A percentile compares a stretch with the other conserved stretches of the same genome.
Conservation (phyloP, 163 green algal genomes). For the Botryococcus braunii region DNA sequence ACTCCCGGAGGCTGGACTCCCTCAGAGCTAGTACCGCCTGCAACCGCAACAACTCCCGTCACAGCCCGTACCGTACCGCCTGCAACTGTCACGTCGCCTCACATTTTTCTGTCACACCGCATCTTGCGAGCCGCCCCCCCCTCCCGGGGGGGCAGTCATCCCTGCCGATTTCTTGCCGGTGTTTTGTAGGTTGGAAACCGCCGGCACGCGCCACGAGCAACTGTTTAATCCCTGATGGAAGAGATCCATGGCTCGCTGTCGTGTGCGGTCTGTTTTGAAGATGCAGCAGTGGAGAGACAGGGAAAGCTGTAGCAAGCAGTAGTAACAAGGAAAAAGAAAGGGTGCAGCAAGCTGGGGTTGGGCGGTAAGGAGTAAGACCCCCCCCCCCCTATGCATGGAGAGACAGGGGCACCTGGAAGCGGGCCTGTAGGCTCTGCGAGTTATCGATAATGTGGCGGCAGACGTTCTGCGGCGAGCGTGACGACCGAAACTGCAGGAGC, state of each 20-base stretch:
- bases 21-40: constrained; percentile 39
- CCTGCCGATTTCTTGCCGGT: too few species aligned
- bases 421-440: constrained; percentile 21
- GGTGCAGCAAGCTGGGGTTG: not conserved
- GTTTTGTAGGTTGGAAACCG: not conserved
- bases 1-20: constrained; percentile 33
- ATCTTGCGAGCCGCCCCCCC: not conserved
- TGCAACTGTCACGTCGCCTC: too few species aligned
- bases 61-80: too few species aligned
- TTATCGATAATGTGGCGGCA: constrained; percentile 42
- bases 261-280: not conserved
- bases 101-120: not conserved
- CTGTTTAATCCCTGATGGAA: not conserved
- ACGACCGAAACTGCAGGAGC: constrained; percentile 36
- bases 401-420: constrained; percentile 17
- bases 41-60: constrained; percentile 10
- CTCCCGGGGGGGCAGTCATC: not conserved
- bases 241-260: not conserved
- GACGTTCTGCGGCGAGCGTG: constrained; percentile 16
- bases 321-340: not conserved
- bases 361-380: not conserved
- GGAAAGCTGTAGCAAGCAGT: not conserved
- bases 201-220: not conserved
- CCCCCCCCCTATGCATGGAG: not conserved
- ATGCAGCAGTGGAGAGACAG: not conserved